Conservation (phyloP, 441 rosid genomes). For the Manihot esculenta region DNA sequence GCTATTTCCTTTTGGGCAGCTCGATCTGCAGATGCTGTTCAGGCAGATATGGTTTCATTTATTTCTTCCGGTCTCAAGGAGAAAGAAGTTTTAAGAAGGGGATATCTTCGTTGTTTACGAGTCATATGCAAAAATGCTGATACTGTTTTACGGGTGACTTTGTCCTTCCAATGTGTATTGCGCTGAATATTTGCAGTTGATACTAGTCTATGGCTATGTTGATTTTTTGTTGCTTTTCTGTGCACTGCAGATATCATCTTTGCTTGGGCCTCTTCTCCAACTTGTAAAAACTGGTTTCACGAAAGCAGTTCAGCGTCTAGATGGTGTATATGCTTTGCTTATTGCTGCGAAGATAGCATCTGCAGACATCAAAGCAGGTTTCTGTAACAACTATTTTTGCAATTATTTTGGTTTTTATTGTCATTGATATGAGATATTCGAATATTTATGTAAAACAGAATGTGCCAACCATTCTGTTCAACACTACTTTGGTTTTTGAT, state of each 20-base stretch:
- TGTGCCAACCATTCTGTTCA: slow-evolving; percentile 9
- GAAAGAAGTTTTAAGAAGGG: slow-evolving; percentile 90
- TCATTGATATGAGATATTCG: not conserved
- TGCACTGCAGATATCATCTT: slow-evolving; percentile 64
- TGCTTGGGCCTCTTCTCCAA: slow-evolving; percentile 86
- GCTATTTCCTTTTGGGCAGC: slow-evolving; percentile 81
- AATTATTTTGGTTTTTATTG: not conserved
- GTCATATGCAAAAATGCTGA: slow-evolving; percentile 70
- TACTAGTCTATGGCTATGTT: slow-evolving; percentile 16
- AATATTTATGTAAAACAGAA: not conserved
- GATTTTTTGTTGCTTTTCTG: slow-evolving; percentile 23
- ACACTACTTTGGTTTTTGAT: slow-evolving; percentile 15
- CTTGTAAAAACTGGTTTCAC: slow-evolving; percentile 92
- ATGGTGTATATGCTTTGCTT: slow-evolving; percentile 89
- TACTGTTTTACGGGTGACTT: slow-evolving; percentile 59
- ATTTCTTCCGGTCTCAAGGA: slow-evolving; percentile 87
- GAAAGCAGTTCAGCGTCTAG: slow-evolving; percentile 90
- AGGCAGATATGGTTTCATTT: slow-evolving; percentile 68
- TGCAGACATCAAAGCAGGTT: slow-evolving; percentile 92
- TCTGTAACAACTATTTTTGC: not conserved
- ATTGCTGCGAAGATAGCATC: slow-evolving; percentile 82
- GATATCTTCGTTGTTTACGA: slow-evolving; percentile 80
- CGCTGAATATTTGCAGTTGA: not conserved
- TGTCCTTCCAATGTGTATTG: not conserved
- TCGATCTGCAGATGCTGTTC: slow-evolving; percentile 65